Conservation (phyloP, 805 yeast species). For the Hanseniaspora jakobsenii region DNA sequence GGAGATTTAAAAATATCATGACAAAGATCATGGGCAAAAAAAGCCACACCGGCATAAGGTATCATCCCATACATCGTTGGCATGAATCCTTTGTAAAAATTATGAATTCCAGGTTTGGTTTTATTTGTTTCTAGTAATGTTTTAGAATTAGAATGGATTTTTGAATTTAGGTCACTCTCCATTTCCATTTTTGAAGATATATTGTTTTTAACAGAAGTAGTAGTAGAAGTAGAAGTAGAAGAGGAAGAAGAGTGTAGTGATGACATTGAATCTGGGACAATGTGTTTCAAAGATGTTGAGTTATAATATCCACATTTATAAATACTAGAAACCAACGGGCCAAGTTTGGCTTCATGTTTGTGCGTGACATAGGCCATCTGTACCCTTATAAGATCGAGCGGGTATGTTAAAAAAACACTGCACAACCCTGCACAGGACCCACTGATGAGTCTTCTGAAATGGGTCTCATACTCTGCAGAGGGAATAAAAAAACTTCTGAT, state of each 20-base stretch:
- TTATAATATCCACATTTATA: no score
- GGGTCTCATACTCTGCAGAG: constrained; percentile 60
- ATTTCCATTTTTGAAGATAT: no score
- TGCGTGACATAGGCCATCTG: constrained; percentile 80
- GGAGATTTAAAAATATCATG: constrained; percentile 76
- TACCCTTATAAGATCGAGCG: constrained; percentile 80
- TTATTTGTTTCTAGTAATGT: neutral
- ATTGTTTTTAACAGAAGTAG: no score
- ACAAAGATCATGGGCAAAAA: constrained; percentile 80
- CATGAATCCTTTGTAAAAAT: constrained; percentile 86
- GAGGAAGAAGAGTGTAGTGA: no score
- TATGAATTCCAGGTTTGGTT: constrained; percentile 23
- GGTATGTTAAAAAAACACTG: constrained; percentile 82
- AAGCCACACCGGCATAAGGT: constrained; percentile 96
- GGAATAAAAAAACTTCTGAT: constrained; percentile 72
- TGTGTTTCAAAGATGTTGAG: no score
- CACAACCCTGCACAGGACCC: constrained; percentile 86
- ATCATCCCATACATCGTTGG: constrained; percentile 93
- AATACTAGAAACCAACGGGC: constrained; percentile 20
- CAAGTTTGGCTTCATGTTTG: constrained; percentile 24
- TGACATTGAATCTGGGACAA: no score
- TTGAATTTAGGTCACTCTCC: no score
- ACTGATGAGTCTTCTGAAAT: constrained; percentile 63
- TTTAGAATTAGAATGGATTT: no score
- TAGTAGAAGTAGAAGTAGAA: no score